These are phyloP conservation scores for Emericellopsis cladophorae DNA, from an alignment of 2,329 filamentous ascomycete species.

Conservation along the genomic window DNA sequence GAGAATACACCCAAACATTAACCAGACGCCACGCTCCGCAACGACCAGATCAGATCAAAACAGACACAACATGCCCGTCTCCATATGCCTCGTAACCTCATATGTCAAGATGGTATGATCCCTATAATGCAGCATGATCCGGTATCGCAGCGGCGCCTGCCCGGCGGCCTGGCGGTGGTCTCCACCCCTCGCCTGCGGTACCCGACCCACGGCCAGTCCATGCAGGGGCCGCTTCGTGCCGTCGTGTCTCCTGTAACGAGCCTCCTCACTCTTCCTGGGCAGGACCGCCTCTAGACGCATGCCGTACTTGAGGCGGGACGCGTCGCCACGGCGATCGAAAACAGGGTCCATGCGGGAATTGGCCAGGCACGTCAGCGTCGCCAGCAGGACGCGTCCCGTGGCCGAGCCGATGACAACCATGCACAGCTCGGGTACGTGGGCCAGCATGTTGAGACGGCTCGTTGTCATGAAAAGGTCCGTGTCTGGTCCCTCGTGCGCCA, in stretches of 20 bases:
- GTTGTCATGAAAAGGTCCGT: conserved; percentile 17
- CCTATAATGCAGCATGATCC: conserved; percentile 59
- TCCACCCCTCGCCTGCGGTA: conserved; percentile 31
- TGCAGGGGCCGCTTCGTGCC: conserved; percentile 35
- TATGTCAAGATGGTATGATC: conserved; percentile 61
- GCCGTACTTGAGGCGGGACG: conserved; percentile 18
- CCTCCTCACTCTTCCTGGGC: conserved; percentile 34
- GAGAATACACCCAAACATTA: too few species aligned
- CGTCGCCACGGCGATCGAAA: not conserved
- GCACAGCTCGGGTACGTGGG: conserved; percentile 56
- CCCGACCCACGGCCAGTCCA: conserved; percentile 54
- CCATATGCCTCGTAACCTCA: conserved; percentile 39
- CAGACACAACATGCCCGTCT: conserved; percentile 21
- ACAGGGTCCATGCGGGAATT: conserved; percentile 2
- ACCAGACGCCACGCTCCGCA: too few species aligned
- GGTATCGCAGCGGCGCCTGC: conserved; percentile 36
- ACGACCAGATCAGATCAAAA: conserved; percentile 11
- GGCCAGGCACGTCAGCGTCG: conserved; percentile 36
- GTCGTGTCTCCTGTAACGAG: conserved; percentile 22
- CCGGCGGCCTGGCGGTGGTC: conserved; percentile 8
- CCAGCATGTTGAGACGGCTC: conserved; percentile 41
- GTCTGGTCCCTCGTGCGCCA: conserved; percentile 4
- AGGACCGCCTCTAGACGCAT: conserved; percentile 43
- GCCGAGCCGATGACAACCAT: conserved; percentile 55
- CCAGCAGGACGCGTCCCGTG: conserved; percentile 51